Conservation (phyloP, 2,329 filamentous ascomycete genomes). For the Neurospora crassa region DNA sequence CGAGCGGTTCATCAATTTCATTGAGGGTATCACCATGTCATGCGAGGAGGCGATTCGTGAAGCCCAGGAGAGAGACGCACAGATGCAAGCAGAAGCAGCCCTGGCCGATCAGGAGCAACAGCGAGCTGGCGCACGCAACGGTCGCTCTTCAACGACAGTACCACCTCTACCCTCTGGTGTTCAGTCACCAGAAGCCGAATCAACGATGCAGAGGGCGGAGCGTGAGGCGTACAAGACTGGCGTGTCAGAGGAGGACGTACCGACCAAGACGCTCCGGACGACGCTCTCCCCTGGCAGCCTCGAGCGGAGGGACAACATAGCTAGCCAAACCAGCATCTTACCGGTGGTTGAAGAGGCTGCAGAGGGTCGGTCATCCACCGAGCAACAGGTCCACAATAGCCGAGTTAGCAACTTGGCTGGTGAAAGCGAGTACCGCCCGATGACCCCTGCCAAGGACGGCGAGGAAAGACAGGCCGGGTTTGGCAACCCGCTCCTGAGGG, state of each 20-base stretch:
- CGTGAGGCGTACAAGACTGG: conserved; percentile 28
- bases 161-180: conserved; percentile 26
- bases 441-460: conserved; percentile 33
- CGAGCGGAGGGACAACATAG: conserved; percentile 1
- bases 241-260: conserved; percentile 39
- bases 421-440: conserved; percentile 26
- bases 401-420: conserved; percentile 26
- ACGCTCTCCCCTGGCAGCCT: conserved; percentile 9
- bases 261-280: conserved; percentile 48
- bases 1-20: conserved; percentile 88
- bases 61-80: conserved; percentile 45
- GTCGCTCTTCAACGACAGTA: conserved; percentile 17
- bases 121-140: conserved; percentile 22
- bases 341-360: conserved; percentile 88
- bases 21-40: conserved; percentile 83
- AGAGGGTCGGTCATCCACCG: conserved; percentile 60
- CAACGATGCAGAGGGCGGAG: conserved; percentile 31
- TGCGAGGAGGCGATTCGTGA: conserved; percentile 74
- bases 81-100: conserved; percentile 40
- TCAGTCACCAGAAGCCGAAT: conserved; percentile 28
- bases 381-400: conserved; percentile 41
- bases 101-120: conserved; percentile 25
- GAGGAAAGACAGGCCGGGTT: conserved; percentile 22
- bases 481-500: conserved; percentile 25
- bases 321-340: conserved; percentile 41